Evolutionary conservation across 371 early-diverging fungal genomes (phyloP).

Genomic region (Apophysomyces variabilis): DNA sequence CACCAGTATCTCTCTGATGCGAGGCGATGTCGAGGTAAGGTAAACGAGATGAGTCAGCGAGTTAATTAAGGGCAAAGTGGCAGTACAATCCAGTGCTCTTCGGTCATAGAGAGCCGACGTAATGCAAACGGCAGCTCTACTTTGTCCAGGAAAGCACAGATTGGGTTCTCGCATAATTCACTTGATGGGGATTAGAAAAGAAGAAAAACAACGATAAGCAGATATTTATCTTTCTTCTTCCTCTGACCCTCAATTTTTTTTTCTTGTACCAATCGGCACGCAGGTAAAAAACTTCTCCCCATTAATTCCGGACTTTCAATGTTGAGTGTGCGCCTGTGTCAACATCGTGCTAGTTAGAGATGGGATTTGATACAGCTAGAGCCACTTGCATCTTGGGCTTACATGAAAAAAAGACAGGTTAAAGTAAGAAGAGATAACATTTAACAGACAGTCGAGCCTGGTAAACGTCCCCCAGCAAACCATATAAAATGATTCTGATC

Average conservation of each 20-base stretch:
- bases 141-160: conserved; percentile 74
- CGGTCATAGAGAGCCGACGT: conserved; percentile 87
- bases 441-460: too few species aligned
- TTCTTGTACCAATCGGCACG: background rate
- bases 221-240: background rate
- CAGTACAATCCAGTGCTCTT: conserved; percentile 90
- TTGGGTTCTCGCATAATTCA: conserved; percentile 80
- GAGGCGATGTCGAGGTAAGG: conserved; percentile 82
- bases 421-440: too few species aligned
- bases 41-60: conserved; percentile 88
- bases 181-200: background rate
- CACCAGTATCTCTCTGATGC: conserved; percentile 82
- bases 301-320: too few species aligned
- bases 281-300: too few species aligned
- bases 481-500: too few species aligned
- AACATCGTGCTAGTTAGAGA: too few species aligned
- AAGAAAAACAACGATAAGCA: conserved; percentile 1
- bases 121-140: conserved; percentile 80
- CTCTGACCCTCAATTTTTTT: background rate
- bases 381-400: too few species aligned
- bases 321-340: too few species aligned
- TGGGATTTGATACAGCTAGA: too few species aligned
- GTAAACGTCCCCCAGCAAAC: too few species aligned
- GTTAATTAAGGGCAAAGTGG: conserved; percentile 82
- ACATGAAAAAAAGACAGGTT: too few species aligned